These are phyloP conservation scores for Tagetes patula DNA, from an alignment of 129 eudicot species.

Conservation along the genomic window DNA sequence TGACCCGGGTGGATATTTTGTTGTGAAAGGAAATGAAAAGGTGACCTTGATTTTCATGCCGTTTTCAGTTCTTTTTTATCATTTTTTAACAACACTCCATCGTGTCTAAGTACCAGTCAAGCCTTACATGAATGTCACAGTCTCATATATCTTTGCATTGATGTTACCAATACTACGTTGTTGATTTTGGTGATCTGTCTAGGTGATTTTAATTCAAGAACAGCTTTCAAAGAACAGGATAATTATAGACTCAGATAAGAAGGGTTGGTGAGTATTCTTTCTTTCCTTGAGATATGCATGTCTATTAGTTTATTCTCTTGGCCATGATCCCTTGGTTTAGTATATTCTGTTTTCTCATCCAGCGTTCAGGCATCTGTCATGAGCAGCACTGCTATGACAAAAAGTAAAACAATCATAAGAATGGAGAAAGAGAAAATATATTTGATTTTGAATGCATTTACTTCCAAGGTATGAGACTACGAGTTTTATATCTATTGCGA, in stretches of 20 bases:
- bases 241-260: conserved; percentile 79
- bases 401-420: conserved; percentile 63
- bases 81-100: neutral
- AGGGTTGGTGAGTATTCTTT: conserved; percentile 66
- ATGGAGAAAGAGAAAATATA: conserved; percentile 92
- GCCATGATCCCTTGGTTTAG: neutral
- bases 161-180: conserved; percentile 10
- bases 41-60: conserved; percentile 35
- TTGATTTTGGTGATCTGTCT: conserved; percentile 34
- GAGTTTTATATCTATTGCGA: neutral
- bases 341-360: conserved; percentile 24
- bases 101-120: neutral
- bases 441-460: conserved; percentile 58
- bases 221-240: conserved; percentile 97
- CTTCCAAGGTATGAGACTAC: conserved; percentile 48
- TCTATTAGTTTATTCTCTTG: neutral
- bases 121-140: neutral
- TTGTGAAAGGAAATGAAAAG: conserved; percentile 96
- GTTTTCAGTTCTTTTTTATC: neutral
- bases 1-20: conserved; percentile 98
- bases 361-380: conserved; percentile 88
- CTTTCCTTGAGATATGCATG: neutral
- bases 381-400: conserved; percentile 67
- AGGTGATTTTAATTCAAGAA: conserved; percentile 95
- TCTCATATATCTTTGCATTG: neutral